Evolutionary conservation across 495 filamentous ascomycete species (phyloP).

Genomic region (Annulohypoxylon nitens): DNA sequence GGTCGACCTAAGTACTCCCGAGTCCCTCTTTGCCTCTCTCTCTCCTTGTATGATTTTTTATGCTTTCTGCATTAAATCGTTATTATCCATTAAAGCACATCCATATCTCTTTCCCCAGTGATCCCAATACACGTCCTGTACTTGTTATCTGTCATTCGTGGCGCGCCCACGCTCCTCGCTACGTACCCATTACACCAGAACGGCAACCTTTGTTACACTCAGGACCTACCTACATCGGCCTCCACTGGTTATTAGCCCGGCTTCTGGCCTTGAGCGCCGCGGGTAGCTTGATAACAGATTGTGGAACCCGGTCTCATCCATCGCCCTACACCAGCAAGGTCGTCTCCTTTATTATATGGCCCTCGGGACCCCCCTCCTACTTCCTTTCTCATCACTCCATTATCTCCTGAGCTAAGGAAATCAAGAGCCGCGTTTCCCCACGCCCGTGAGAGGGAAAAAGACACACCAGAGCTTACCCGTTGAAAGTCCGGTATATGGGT

Average conservation of each 20-base stretch:
- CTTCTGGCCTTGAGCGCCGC: constrained; percentile 34
- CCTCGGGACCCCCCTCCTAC: constrained; percentile 27
- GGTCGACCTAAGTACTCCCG: not conserved
- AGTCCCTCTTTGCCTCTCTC: constrained; percentile 4
- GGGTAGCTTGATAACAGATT: constrained; percentile 42
- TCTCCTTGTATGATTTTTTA: constrained; percentile 9
- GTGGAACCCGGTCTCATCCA: constrained; percentile 41
- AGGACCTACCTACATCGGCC: constrained; percentile 11
- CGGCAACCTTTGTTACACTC: constrained; percentile 30
- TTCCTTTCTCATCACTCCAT: constrained; percentile 18
- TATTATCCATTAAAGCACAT: constrained; percentile 36
- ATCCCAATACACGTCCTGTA: constrained; percentile 41
- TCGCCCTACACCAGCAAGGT: constrained; percentile 32
- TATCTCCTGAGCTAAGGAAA: constrained; percentile 15
- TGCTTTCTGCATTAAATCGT: constrained; percentile 21
- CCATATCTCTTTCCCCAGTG: constrained; percentile 18
- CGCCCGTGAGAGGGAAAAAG: constrained; percentile 24
- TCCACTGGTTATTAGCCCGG: constrained; percentile 30
- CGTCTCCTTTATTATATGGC: constrained; percentile 38
- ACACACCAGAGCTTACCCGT: constrained; percentile 3
- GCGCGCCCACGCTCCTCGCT: constrained; percentile 16
- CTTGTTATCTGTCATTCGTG: constrained; percentile 40
- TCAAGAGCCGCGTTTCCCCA: constrained; percentile 21
- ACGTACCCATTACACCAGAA: constrained; percentile 22
- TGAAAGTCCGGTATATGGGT: constrained; percentile 29